Evolutionary conservation across 2,329 filamentous ascomycete species (phyloP), one percentile per base, ranked within the genome.

Genomic region (Alternaria burnsii): DNA sequence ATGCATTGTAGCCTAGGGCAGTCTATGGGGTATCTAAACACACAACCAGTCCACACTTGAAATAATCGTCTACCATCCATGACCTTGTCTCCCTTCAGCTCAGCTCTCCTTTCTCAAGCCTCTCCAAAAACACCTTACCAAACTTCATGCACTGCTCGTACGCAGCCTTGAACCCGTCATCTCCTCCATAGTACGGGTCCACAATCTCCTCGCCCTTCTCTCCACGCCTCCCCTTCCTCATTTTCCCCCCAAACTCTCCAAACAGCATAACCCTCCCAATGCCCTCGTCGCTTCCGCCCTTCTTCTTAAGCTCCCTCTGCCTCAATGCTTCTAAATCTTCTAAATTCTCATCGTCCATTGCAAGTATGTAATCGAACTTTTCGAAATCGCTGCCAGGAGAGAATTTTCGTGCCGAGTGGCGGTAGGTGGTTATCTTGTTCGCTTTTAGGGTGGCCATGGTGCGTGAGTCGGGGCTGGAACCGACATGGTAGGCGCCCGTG

Each of bases 321-420:
- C 87, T 82, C 73, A 89, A 79, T 34, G 87, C 83, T 71, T 88
- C 78, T 59, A 97, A 80, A 72, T 96, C 87, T 9, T 85, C 83
- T 44, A 97, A 82, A 76, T 98, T 98, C 46, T 88, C 87, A 50
- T 87, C 84, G 76, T 99, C 95, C 95, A 99, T 99, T 62, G 92
- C 94, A 58, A 99, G 89, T 61, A 99, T 89, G 80, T 97, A 98
- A 79, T 98, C 93, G 74, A 97, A 98, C 16, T 86, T 84, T 57
- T 88, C 82, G 71, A 98, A 96, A 79, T 99, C 95, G 52, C 86
- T 85, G 1, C 83, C 79, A 5, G 81, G 80, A 77, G 80, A 76
- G 76, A 96, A 89, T 78, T 91, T 90, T 53, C 93, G 88, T 20
- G 93, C 94, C 2, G 83, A 82, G 79, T 97, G 93, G 11, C 84